Base-by-base conservation (phyloP, 192 early-diverging fungal genomes). In the Coemansia brasiliensis region DNA sequence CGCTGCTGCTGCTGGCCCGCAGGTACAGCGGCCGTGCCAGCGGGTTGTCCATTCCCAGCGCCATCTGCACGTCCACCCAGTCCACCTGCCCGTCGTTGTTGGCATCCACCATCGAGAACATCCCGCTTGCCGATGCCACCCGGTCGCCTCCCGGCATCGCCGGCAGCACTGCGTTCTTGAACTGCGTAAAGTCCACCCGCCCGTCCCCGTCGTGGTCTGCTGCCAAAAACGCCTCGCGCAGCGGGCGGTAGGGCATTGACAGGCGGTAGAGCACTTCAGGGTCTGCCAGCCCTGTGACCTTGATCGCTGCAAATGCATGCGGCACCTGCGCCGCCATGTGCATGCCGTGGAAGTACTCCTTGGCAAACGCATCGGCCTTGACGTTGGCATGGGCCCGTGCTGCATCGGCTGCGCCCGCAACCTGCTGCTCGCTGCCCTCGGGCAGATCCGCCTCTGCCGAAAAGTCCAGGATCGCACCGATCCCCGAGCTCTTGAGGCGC, bases 391-490 rank as follows among this genome's bases (percentile, higher is more conserved):
- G 71, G 3, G 73, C 69, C 22, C 84, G 78, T 16, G 76, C 71
- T 24, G 62, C 56, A 5, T 48, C 61, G 18, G 57, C 79, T 48
- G 52, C 80, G 20, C 73, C 82, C 7, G 24, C 46, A 60, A 57
- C 58, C 42, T 71, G 71, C 16, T 29, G 21, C 37, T 63, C 80
- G 43, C 59, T 63, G 20, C 79, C 79, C 40, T 86, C 86, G 20
- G 45, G 41, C 40, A 93, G 55, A 53, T 97, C 95, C 11, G 92
- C 89, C 72, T 98, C 95, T 17, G 93, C 83, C 8, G 90, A 90
- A 10, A 92, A 76, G 73, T 93, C 92, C 21, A 98, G 83, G 58
- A 95, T 95, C 32, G 86, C 85, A n/a, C 90, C 88, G 63, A 98
- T 85, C 4, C 86, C 83, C 11, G 71, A 54, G 9, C 68, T 72